phyloP scores from a whole-genome alignment of 2,329 filamentous ascomycete species.

The Trichoderma citrinoviride region DNA sequence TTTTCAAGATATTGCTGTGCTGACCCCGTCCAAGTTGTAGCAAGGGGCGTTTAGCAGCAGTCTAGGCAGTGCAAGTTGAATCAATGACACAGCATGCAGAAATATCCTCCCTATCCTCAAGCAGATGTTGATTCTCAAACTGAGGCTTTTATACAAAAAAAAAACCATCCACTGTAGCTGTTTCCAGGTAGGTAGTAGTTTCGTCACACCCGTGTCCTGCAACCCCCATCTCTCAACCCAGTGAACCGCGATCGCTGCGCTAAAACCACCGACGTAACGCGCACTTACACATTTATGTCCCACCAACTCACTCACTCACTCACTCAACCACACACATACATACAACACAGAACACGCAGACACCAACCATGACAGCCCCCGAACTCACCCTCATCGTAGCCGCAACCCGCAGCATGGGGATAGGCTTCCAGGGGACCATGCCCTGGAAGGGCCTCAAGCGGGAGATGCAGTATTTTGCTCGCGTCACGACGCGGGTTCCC shows the following conservation, averaged over 20 bases:
- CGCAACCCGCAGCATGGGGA: slow-evolving; percentile 87
- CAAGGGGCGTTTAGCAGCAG: no score
- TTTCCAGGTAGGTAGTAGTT: no score
- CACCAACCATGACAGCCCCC: slow-evolving; percentile 36
- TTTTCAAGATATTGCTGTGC: slow-evolving; percentile 50
- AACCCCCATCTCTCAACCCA: background rate
- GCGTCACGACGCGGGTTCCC: slow-evolving; percentile 72
- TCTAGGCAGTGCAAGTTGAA: background rate
- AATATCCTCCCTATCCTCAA: background rate
- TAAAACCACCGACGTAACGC: background rate
- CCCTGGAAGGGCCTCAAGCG: slow-evolving; percentile 87
- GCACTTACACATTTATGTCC: slow-evolving; percentile 2
- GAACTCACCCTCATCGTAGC: slow-evolving; percentile 90
- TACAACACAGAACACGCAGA: background rate
- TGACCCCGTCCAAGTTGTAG: slow-evolving; percentile 39
- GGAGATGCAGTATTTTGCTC: slow-evolving; percentile 94
- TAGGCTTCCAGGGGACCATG: slow-evolving; percentile 73
- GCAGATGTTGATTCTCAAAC: background rate
- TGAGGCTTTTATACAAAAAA: background rate
- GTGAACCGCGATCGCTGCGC: background rate
- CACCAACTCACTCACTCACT: background rate
- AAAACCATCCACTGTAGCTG: background rate
- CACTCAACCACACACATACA: background rate
- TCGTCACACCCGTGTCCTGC: background rate
- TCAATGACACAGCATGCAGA: background rate